These are phyloP conservation scores for Aspergillus amoenus DNA, from an alignment of 2,329 filamentous ascomycete genomes.

Conservation along the genomic window DNA sequence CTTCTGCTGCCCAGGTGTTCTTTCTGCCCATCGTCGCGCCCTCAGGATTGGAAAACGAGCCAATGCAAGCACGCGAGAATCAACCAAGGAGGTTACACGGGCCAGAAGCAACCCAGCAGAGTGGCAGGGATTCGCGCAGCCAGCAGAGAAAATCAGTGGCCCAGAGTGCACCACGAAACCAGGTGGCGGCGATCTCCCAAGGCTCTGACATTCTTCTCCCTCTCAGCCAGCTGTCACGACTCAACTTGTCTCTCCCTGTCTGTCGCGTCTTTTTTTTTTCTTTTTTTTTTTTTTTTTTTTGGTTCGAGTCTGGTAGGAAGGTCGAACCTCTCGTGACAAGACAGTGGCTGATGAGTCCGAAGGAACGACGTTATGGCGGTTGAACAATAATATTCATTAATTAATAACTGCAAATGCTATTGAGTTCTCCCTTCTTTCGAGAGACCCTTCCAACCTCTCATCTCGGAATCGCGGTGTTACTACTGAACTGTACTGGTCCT, in stretches of 20 bases:
- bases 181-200: constrained; percentile 15
- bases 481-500: background rate
- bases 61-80: constrained; percentile 24
- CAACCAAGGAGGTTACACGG: constrained; percentile 21
- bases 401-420: background rate
- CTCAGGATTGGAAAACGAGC: background rate
- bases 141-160: constrained; percentile 21
- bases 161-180: constrained; percentile 24
- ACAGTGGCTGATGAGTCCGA: background rate
- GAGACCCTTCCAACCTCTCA: background rate
- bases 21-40: background rate
- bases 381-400: background rate
- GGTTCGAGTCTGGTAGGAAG: background rate
- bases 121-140: constrained; percentile 23
- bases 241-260: background rate
- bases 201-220: background rate
- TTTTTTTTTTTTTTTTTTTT: background rate
- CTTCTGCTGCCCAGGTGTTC: background rate
- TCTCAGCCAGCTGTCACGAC: background rate
- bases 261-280: too few relatives aligned
- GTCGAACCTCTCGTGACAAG: background rate
- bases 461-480: background rate
- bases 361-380: background rate
- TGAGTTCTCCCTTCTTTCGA: background rate
- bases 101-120: background rate